These are phyloP conservation scores for Podospora anserina DNA, from an alignment of 495 filamentous ascomycete genomes.

Conservation along the genomic window DNA sequence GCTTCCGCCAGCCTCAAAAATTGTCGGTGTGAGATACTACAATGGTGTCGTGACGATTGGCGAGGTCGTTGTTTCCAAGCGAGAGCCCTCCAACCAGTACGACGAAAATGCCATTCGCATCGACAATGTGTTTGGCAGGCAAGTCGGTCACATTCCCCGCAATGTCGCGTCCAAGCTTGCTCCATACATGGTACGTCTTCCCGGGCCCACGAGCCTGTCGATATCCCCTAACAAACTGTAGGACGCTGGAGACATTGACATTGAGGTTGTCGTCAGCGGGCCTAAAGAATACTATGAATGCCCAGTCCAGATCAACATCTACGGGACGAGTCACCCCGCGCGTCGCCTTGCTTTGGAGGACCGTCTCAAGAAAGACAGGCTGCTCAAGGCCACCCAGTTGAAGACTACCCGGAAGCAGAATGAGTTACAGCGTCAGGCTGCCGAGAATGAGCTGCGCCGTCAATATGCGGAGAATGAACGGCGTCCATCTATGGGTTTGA, in stretches of 20 bases:
- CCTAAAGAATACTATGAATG: conserved; percentile 63
- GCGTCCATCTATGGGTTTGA: conserved; percentile 35
- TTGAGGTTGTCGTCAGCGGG: conserved; percentile 63
- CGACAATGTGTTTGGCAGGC: conserved; percentile 70
- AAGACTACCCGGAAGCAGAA: conserved; percentile 51
- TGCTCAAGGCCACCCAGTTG: conserved; percentile 46
- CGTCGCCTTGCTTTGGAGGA: conserved; percentile 52
- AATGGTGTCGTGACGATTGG: conserved; percentile 63
- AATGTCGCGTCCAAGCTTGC: conserved; percentile 66
- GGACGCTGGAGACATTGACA: conserved; percentile 44
- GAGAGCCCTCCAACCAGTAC: conserved; percentile 71
- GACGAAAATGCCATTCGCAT: conserved; percentile 78
- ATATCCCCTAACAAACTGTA: not conserved
- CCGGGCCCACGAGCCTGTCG: not conserved
- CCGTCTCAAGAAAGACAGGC: conserved; percentile 60
- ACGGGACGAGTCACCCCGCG: conserved; percentile 57
- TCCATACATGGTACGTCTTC: conserved; percentile 51
- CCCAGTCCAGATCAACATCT: conserved; percentile 64
- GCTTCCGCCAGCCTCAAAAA: conserved; percentile 46
- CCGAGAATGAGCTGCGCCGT: conserved; percentile 46
- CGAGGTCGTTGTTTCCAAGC: conserved; percentile 64
- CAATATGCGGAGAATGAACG: conserved; percentile 42
- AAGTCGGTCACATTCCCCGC: conserved; percentile 79
- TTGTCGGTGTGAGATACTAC: conserved; percentile 82
- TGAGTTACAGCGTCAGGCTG: conserved; percentile 40